Percentiles rank a stretch among this genome's conserved stretches.
Conservation (phyloP, 441 rosid species). For the Breynia disticha region DNA sequence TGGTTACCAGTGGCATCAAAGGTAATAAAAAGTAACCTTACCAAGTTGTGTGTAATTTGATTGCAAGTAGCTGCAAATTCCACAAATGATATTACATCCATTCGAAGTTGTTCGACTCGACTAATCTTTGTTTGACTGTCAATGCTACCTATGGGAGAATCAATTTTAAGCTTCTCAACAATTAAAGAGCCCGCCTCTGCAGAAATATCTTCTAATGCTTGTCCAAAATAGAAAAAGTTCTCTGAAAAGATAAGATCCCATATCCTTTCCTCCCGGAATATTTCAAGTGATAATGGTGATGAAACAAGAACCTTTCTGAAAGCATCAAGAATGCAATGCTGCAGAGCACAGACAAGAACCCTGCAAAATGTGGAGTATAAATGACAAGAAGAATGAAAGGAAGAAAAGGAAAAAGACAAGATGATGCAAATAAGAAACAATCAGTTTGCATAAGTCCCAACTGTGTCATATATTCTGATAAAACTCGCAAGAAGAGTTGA, state of each 20-base stretch:
- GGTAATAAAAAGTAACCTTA: conserved; percentile 21
- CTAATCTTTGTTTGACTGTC: conserved; percentile 18
- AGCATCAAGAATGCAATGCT: conserved; percentile 43
- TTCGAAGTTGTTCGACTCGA: conserved; percentile 42
- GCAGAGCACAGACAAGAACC: conserved; percentile 46
- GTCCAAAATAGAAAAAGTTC: conserved; percentile 54
- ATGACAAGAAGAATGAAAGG: conserved; percentile 7
- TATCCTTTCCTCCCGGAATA: conserved; percentile 56
- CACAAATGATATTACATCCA: conserved; percentile 51
- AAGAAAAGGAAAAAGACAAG: conserved; percentile 2
- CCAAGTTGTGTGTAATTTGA: conserved; percentile 56
- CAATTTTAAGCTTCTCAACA: conserved; percentile 24
- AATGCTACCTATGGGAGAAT: conserved; percentile 17
- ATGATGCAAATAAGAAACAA: background rate
- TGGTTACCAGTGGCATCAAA: background rate
- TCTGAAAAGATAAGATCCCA: conserved; percentile 86
- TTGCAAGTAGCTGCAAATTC: conserved; percentile 62
- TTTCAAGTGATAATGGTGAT: conserved; percentile 39
- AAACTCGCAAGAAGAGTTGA: conserved; percentile 3
- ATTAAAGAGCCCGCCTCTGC: conserved; percentile 20
- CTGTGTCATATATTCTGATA: background rate
- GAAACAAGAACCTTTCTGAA: conserved; percentile 55
- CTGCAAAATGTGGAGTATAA: conserved; percentile 23
- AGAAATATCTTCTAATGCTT: conserved; percentile 30
- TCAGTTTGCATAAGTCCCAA: background rate